Percentiles rank a stretch among this genome's conserved stretches.
These are phyloP conservation scores for Botryotinia calthae DNA, from an alignment of 2,329 filamentous ascomycete genomes.

Conservation along the genomic window DNA sequence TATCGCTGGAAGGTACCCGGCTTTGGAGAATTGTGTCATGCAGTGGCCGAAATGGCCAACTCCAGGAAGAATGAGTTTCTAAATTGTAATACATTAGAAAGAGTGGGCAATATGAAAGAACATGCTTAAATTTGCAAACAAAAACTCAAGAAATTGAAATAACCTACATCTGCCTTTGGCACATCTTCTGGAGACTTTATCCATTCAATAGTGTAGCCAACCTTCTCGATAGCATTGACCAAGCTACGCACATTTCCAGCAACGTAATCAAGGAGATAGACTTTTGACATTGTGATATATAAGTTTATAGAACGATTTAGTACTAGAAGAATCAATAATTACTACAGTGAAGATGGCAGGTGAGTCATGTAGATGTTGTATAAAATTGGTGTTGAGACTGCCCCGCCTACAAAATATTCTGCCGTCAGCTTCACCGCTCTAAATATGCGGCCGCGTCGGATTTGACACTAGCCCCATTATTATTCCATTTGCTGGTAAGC, in stretches of 20 bases:
- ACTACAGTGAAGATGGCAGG: background rate
- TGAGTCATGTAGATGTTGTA: constrained; percentile 2
- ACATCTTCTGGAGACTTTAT: constrained; percentile 82
- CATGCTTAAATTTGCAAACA: background rate
- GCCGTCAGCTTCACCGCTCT: background rate
- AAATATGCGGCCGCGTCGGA: background rate
- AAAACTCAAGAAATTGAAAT: background rate
- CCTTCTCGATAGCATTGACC: constrained; percentile 95
- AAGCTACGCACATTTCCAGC: constrained; percentile 94
- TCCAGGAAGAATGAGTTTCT: constrained; percentile 93
- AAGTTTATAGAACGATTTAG: background rate
- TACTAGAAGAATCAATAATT: background rate
- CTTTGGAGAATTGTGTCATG: constrained; percentile 75
- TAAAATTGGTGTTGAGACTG: background rate
- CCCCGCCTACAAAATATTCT: constrained; percentile 13
- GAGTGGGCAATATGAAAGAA: background rate
- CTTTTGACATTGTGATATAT: constrained; percentile 63
- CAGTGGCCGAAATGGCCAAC: constrained; percentile 99
- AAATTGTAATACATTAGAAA: background rate
- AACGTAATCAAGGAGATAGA: constrained; percentile 82
- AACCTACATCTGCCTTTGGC: constrained; percentile 72
- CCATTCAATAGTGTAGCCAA: constrained; percentile 93
- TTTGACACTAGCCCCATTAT: background rate
- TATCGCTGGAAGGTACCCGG: constrained; percentile 82
- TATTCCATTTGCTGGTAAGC: background rate